Percentiles rank a stretch among this genome's conserved stretches.
Conservation (phyloP, 768 basidiomycete species). For the Lactarius evosmus region DNA sequence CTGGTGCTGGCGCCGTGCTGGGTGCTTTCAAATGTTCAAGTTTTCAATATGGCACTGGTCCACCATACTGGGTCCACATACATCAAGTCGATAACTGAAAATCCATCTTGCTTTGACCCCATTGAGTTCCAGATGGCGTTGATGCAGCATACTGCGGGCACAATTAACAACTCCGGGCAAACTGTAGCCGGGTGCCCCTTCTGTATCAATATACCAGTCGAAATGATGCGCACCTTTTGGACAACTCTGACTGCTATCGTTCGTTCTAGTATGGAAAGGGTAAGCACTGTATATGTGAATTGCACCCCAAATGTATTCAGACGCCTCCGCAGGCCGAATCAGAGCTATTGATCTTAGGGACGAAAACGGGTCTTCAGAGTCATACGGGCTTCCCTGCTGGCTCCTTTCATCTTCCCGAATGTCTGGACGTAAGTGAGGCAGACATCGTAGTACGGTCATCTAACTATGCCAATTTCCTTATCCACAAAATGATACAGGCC, state of each 20-base stretch:
- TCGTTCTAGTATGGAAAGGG: not conserved
- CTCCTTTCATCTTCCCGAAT: constrained; percentile 31
- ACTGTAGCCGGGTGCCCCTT: not conserved
- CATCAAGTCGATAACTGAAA: not conserved
- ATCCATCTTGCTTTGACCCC: constrained; percentile 1
- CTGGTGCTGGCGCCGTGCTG: not conserved
- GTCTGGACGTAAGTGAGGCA: not conserved
- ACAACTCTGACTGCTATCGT: not conserved
- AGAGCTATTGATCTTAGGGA: not conserved
- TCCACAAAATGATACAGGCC: not conserved
- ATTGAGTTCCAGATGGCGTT: constrained; percentile 1
- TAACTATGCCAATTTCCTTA: not conserved
- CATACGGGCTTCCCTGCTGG: not conserved
- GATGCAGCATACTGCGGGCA: not conserved
- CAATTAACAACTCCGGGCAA: not conserved
- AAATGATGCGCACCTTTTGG: not conserved
- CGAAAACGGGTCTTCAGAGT: not conserved
- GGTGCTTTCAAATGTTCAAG: not conserved
- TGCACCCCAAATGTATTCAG: not conserved
- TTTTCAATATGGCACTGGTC: not conserved
- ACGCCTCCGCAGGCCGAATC: not conserved
- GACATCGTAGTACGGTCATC: not conserved
- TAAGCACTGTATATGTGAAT: not conserved
- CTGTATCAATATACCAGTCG: not conserved
- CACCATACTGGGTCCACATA: not conserved